phyloP scores from a whole-genome alignment of 2,329 filamentous ascomycete genomes.

The Aspergillus sp. region DNA sequence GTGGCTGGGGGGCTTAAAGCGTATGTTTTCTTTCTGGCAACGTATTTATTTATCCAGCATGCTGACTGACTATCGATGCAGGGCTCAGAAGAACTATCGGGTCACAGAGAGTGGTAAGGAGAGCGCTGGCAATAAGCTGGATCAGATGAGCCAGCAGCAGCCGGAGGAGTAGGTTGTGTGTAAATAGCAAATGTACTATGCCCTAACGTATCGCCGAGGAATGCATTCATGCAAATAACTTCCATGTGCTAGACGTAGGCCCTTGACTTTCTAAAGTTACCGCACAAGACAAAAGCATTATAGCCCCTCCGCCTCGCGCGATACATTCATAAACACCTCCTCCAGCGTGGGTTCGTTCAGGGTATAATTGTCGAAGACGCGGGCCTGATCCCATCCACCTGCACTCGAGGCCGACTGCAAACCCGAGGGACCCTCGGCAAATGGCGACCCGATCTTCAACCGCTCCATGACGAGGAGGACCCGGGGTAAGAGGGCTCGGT shows the following conservation, averaged over 20 bases:
- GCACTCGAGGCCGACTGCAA: too few species aligned
- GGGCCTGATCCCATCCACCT: too few species aligned
- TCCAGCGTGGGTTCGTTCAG: neutral
- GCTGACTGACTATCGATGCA: slow-evolving; percentile 1
- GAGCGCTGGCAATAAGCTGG: slow-evolving; percentile 10
- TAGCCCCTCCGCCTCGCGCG: too few species aligned
- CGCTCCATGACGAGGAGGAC: too few species aligned
- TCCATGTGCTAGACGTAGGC: too few species aligned
- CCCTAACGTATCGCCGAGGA: neutral
- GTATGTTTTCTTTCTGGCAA: neutral
- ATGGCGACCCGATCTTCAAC: too few species aligned
- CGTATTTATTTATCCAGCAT: neutral
- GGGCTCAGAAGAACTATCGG: slow-evolving; percentile 10
- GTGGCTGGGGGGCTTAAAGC: slow-evolving; percentile 10
- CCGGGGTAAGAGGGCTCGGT: too few species aligned
- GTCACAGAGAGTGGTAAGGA: slow-evolving; percentile 10
- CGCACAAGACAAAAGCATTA: too few species aligned
- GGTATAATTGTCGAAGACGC: neutral
- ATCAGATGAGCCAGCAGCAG: slow-evolving; percentile 6
- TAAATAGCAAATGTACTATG: neutral
- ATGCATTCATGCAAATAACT: neutral
- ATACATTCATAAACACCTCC: neutral
- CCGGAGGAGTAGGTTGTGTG: slow-evolving; percentile 3
- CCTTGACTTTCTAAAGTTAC: too few species aligned
- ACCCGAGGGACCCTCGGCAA: too few species aligned